Conservation (phyloP, 441 rosid species). For the Populus tomentosa region DNA sequence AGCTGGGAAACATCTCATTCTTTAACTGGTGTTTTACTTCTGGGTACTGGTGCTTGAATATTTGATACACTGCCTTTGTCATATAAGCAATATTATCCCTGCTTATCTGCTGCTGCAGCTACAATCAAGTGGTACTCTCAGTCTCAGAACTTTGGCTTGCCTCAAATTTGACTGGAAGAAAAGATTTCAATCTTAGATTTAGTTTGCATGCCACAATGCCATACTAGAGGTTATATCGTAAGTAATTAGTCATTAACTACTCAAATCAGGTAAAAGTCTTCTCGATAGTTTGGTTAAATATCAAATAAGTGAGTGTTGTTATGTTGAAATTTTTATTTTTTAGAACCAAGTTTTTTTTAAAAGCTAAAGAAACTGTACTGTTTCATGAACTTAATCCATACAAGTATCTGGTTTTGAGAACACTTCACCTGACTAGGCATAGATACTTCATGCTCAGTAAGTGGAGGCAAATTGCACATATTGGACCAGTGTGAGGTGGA, state of each 20-base stretch:
- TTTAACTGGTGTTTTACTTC: constrained; percentile 1
- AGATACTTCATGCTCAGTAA: neutral
- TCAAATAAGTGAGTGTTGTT: neutral
- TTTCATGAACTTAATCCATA: neutral
- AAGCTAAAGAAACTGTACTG: neutral
- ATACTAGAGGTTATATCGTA: neutral
- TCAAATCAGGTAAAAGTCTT: neutral
- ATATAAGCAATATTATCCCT: constrained; percentile 86
- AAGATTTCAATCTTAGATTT: constrained; percentile 9
- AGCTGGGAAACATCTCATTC: constrained; percentile 16
- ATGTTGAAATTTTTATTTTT: neutral
- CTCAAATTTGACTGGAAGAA: neutral
- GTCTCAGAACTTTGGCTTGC: constrained; percentile 18
- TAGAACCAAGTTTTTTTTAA: neutral
- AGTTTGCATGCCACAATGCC: neutral
- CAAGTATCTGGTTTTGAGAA: neutral
- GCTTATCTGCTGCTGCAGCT: constrained; percentile 92
- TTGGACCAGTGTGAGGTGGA: neutral
- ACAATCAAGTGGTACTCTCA: constrained; percentile 74
- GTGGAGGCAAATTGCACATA: neutral
- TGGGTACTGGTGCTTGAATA: constrained; percentile 19
- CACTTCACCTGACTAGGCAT: neutral
- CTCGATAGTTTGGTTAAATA: neutral
- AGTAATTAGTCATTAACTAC: neutral
- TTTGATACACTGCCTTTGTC: constrained; percentile 18